Evolutionary conservation across 2,329 filamentous ascomycete genomes (phyloP), one percentile per base, ranked within the genome.

Genomic region (Pyrenophora graminea): DNA sequence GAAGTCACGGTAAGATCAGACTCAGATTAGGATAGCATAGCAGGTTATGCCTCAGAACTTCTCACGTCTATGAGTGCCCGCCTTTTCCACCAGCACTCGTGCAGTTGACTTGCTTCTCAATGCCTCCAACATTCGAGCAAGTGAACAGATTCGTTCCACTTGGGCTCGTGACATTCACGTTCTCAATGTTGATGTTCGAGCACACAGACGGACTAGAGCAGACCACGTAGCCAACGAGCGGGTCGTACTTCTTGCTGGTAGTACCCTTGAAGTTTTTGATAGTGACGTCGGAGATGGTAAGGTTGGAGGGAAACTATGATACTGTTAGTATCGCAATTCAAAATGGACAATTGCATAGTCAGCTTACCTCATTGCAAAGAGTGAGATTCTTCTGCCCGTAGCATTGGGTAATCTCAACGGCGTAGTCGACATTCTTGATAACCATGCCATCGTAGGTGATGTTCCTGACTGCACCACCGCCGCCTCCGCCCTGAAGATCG

Each of bases 401-500:
- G 74, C 84, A 87, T 66, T 87, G 84, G n/a, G 83, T 83, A 40
- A 86, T 75, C 53, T 85, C 82, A 56, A 87, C 83, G 2, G 82
- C 82, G 61, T 84, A 85, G 64, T 88, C 85, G 54, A 87, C 85
- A 53, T 87, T 86, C 31, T 78, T 70, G 53, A 85, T 77, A 32
- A 73, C 65, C 74, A 88, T 85, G 3, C 76, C 78, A 50, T 87
- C 82, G 66, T 86, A 89, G 1, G 85, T 88, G 53, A 89, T 79
- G 66, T 89, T 89, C 50, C 77, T 78, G 39, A 89, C 86, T 33
- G 76, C 75, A 21, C 86, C 85, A 4, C 70, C 71, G 32, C 85
- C 85, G 15, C 85, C 86, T n/a, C 86, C 85, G 6, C 86, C 86
- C 61, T 85, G 82, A 0, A 87, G 78, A 48, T 85, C 82, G 15